A percentile compares a stretch with the other conserved stretches of the same genome.
Conservation (phyloP, 495 filamentous ascomycete species). For the Aspergillus funiculosus region DNA sequence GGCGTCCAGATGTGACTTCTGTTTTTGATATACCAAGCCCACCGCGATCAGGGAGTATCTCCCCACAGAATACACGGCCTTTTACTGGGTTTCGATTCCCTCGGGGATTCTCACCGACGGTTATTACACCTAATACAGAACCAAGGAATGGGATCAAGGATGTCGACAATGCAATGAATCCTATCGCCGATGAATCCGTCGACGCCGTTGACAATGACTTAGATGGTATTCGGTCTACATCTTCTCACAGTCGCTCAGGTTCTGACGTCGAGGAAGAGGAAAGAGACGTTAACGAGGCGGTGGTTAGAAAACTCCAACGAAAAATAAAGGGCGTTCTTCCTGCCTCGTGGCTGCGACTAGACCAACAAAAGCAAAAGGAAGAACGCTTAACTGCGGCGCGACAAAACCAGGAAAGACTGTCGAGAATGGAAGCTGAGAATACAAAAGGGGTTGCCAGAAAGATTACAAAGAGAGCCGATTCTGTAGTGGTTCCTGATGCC, state of each 20-base stretch:
- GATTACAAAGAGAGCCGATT: conserved; percentile 25
- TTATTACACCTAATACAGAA: conserved; percentile 27
- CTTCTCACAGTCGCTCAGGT: conserved; percentile 15
- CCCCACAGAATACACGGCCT: conserved; percentile 20
- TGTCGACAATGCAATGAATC: conserved; percentile 3
- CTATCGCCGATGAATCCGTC: conserved; percentile 9
- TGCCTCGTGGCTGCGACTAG: conserved; percentile 81
- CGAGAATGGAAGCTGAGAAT: conserved; percentile 26
- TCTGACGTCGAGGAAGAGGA: conserved; percentile 12
- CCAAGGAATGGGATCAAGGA: conserved; percentile 17
- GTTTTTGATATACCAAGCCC: conserved; percentile 39
- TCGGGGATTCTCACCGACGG: conserved; percentile 32
- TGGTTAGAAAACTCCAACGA: conserved; percentile 39
- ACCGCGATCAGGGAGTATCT: conserved; percentile 32
- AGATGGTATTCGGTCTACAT: conserved; percentile 19
- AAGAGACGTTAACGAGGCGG: conserved; percentile 20
- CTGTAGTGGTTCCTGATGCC: conserved; percentile 12
- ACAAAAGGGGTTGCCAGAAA: conserved; percentile 44
- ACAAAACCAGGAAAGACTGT: conserved; percentile 17
- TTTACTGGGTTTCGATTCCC: conserved; percentile 37
- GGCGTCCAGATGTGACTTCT: conserved; percentile 8
- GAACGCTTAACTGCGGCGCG: conserved; percentile 27
- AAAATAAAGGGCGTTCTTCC: conserved; percentile 81
- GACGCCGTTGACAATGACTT: conserved; percentile 19
- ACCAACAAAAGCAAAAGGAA: conserved; percentile 42